Evolutionary conservation across 164 flowering plant genomes (phyloP).

Genomic region (Vitis labrusca): DNA sequence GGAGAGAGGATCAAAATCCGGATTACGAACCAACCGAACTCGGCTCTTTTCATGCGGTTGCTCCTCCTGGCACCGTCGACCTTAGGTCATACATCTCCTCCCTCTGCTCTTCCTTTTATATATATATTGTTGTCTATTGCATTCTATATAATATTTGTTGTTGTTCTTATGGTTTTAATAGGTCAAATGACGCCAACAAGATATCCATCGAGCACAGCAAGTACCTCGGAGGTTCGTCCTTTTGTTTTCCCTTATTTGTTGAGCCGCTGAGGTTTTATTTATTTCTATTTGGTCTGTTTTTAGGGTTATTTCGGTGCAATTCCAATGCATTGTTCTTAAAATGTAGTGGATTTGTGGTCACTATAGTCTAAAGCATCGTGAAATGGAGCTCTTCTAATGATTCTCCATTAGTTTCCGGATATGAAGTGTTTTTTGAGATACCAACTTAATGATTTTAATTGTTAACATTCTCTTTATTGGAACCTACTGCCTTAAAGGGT

Average conservation of each 20-base stretch:
- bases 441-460: too few species aligned
- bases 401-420: too few species aligned
- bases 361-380: too few species aligned
- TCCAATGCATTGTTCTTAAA: too few species aligned
- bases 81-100: constrained; percentile 30
- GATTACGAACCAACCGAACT: constrained; percentile 85
- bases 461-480: too few species aligned
- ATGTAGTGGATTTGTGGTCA: too few species aligned
- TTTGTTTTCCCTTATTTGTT: background rate
- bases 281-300: too few species aligned
- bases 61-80: constrained; percentile 89
- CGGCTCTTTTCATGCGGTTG: constrained; percentile 91
- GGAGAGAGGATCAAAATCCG: constrained; percentile 96
- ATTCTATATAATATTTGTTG: background rate
- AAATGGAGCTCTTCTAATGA: too few species aligned
- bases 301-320: too few species aligned
- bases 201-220: constrained; percentile 97
- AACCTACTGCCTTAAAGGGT: too few species aligned
- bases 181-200: constrained; percentile 82
- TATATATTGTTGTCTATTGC: background rate
- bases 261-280: too few species aligned
- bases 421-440: background rate
- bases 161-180: constrained; percentile 15
- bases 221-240: constrained; percentile 91
- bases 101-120: background rate